These are phyloP conservation scores for Boletus rufocinnamomeus DNA, from an alignment of 768 basidiomycete genomes.

Conservation along the genomic window DNA sequence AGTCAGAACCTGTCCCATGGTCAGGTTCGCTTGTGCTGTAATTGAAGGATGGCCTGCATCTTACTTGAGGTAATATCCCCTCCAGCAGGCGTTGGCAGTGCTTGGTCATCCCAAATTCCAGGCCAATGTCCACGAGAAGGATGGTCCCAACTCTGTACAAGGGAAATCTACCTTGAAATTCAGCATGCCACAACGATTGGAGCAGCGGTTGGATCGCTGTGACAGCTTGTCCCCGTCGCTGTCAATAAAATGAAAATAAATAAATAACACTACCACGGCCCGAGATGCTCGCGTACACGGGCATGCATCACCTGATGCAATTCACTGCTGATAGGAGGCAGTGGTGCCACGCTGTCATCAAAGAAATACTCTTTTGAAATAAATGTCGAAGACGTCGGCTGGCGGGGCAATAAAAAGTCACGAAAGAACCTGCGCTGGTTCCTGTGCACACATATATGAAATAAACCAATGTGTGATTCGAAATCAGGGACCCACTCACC, in stretches of 20 bases:
- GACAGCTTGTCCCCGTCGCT: slow-evolving; percentile 68
- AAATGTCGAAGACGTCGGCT: slow-evolving; percentile 53
- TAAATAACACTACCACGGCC: slow-evolving; percentile 12
- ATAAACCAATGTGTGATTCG: slow-evolving; percentile 2
- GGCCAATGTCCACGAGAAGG: slow-evolving; percentile 73
- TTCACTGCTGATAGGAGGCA: slow-evolving; percentile 43
- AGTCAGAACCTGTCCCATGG: slow-evolving; percentile 54
- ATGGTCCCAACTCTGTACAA: slow-evolving; percentile 70
- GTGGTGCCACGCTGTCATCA: slow-evolving; percentile 35
- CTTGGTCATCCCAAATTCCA: slow-evolving; percentile 77
- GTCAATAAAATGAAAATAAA: slow-evolving; percentile 10
- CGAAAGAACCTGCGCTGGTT: slow-evolving; percentile 65
- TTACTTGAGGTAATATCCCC: slow-evolving; percentile 81
- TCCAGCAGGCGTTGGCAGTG: slow-evolving; percentile 65
- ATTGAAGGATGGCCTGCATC: slow-evolving; percentile 13
- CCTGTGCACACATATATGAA: slow-evolving; percentile 32
- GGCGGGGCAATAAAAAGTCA: slow-evolving; percentile 63
- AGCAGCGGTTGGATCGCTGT: slow-evolving; percentile 66
- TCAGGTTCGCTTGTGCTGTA: neutral
- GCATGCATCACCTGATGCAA: slow-evolving; percentile 45
- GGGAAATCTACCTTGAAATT: slow-evolving; percentile 69
- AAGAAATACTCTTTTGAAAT: slow-evolving; percentile 60
- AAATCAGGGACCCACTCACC: slow-evolving; percentile 44
- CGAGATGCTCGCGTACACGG: slow-evolving; percentile 36
- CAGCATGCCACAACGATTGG: slow-evolving; percentile 75